These are phyloP conservation scores for Gardenia jasminoides DNA, from an alignment of 257 asterid species.

Conservation along the genomic window DNA sequence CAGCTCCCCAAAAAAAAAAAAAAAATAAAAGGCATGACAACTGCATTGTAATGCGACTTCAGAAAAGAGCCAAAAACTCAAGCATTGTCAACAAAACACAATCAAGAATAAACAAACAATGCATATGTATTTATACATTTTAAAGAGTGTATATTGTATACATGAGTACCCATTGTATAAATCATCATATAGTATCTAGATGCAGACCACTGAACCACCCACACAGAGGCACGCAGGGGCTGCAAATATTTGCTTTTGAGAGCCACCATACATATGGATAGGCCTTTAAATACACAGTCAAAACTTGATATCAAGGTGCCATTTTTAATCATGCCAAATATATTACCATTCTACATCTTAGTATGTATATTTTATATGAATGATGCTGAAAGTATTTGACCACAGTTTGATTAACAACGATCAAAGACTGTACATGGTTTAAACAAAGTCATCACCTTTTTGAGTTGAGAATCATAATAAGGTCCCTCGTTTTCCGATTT, in stretches of 20 bases:
- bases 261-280: background rate
- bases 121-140: background rate
- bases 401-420: background rate
- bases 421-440: background rate
- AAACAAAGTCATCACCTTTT: slow-evolving; percentile 52
- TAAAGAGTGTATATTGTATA: background rate
- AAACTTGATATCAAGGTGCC: background rate
- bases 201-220: background rate
- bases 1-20: background rate
- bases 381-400: background rate
- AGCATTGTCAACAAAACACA: background rate
- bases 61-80: background rate
- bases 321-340: background rate
- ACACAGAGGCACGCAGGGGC: background rate
- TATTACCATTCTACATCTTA: background rate
- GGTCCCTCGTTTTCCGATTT: slow-evolving; percentile 84
- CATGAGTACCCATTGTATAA: background rate
- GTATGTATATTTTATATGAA: background rate
- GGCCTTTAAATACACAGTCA: background rate
- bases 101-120: background rate
- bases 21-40: background rate
- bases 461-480: slow-evolving; percentile 93
- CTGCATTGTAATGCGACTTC: background rate
- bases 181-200: background rate
- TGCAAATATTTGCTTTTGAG: background rate